Evolutionary conservation across 2,329 filamentous ascomycete genomes (phyloP), one percentile per base, ranked within the genome.

Genomic region (Colletotrichum chrysophilum): DNA sequence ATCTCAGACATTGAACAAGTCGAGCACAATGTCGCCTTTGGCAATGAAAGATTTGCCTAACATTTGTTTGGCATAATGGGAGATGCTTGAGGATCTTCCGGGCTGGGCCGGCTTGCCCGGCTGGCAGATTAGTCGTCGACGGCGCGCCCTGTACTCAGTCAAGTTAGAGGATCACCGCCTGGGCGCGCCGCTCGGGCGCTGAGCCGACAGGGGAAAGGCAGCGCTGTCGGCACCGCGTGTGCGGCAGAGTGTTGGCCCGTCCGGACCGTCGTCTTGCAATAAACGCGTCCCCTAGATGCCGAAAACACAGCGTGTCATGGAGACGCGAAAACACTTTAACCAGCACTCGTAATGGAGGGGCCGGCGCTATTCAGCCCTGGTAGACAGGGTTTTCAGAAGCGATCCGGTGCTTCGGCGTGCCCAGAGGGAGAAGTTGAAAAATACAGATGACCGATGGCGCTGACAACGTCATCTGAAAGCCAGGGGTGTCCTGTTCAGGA

Each of bases 291-390:
- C 36, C 55, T 55, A 21, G 55, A 38, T 66, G 32, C 55, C 55
- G 14, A 71, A 43, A 38, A 10, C 26, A 62, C 62, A 66, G 69
- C 68, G 55, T 72, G 69, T 75, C 38, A 72, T 26, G 18, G 24
- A 56, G 55, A 28, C 69, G 69, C 69, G 69, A 66, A 71, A 56
- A 55, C 55, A 64, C 56, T 72, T 56, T 52, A 43, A 60, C 21
- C 36, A 66, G 43, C 26, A 26, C 69, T 66, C 38, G 68, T 71
- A 62, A 64, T 62, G 61, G 73, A 64, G 62, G 68, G 72, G 55
- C 72, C 26, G 30, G 18, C 30, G 24, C 56, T 62, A 12, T 52
- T 70, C 66, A 62, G 66, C 56, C 70, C 68, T 66, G 62, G 72
- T 64, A 21, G 14, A n/a, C 55, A 71, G 38, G 34, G 38, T 30